Conservation (phyloP, 768 basidiomycete genomes). For the Boletus subcaerulescens region DNA sequence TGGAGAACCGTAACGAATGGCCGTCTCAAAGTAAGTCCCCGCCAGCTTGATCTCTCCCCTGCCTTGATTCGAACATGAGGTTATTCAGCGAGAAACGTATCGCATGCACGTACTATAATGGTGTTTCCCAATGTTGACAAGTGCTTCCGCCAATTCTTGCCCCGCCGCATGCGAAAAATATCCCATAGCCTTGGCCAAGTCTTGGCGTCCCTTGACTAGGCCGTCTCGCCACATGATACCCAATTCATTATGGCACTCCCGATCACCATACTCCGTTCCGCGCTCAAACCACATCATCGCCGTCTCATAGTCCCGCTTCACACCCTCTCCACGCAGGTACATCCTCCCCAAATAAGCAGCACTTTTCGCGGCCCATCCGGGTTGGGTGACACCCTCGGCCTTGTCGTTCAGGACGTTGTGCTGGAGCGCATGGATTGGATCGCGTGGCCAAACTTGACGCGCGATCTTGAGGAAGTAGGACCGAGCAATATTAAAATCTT, state of each 20-base stretch:
- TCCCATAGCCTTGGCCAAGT: slow-evolving; percentile 57
- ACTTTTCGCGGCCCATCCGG: slow-evolving; percentile 67
- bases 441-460: slow-evolving; percentile 84
- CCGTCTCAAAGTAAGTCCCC: slow-evolving; percentile 75
- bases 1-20: slow-evolving; percentile 82
- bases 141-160: slow-evolving; percentile 88
- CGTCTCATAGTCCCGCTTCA: slow-evolving; percentile 65
- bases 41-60: slow-evolving; percentile 67
- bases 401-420: slow-evolving; percentile 41
- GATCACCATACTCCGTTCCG: slow-evolving; percentile 75
- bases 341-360: slow-evolving; percentile 92
- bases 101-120: slow-evolving; percentile 49
- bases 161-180: slow-evolving; percentile 79
- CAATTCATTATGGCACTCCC: slow-evolving; percentile 85
- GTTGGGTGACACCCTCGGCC: slow-evolving; percentile 50
- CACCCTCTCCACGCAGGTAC: slow-evolving; percentile 91
- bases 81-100: neutral
- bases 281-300: slow-evolving; percentile 96
- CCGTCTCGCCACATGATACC: slow-evolving; percentile 94
- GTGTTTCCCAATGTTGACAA: slow-evolving; percentile 85
- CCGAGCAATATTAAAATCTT: slow-evolving; percentile 72
- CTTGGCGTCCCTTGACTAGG: slow-evolving; percentile 64
- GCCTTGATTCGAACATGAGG: slow-evolving; percentile 40
- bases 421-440: slow-evolving; percentile 56
- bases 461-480: slow-evolving; percentile 86